Evolutionary conservation across 352 stramenopile species (phyloP), one percentile per base, ranked within the genome.

Genomic region (Pythium coloratum): DNA sequence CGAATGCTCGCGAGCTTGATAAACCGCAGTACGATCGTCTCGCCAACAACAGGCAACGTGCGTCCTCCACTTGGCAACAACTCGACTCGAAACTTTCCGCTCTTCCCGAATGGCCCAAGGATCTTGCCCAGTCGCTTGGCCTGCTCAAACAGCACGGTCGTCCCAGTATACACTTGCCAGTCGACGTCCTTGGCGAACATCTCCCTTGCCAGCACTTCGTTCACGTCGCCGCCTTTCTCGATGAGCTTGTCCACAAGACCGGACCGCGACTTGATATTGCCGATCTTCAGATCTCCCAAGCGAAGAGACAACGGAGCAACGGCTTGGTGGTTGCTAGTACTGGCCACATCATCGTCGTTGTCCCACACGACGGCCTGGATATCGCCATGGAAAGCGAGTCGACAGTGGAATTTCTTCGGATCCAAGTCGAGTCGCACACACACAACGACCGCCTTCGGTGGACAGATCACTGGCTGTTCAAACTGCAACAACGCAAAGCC

Each of bases 121-220:
- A 95, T 88, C 4, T 46, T 72, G 1, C 85, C 86, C 0, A 93
- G 67, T 16, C 53, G 38, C 1, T 66, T 67, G 0, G 71, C 70
- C 30, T 69, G 46, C 26, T 78, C 64, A 4, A 90, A 89, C 24
- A 91, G 60, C 46, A 96, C 80, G 0, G 70, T 67, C 4, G 64
- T 70, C 16, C 66, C 73, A 2, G 75, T 62, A 67, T 91, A 96
- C 18, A 92, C 77, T 9, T 67, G 72, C 75, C 87, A 86, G 62
- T 86, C 87, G 0, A 88, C 82, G 55, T 90, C 76, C 42, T 92
- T 96, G 2, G 76, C 73, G 46, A 94, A 92, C 79, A 96, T 83
- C 30, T 92, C 84, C 6, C 78, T 80, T 12, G 80, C 84, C 26
- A 94, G 81, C 9, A 92, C 75, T 26, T 67, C 62, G 3, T 46